phyloP scores from a whole-genome alignment of 352 stramenopile genomes.

The Phytophthora podocarpi region DNA sequence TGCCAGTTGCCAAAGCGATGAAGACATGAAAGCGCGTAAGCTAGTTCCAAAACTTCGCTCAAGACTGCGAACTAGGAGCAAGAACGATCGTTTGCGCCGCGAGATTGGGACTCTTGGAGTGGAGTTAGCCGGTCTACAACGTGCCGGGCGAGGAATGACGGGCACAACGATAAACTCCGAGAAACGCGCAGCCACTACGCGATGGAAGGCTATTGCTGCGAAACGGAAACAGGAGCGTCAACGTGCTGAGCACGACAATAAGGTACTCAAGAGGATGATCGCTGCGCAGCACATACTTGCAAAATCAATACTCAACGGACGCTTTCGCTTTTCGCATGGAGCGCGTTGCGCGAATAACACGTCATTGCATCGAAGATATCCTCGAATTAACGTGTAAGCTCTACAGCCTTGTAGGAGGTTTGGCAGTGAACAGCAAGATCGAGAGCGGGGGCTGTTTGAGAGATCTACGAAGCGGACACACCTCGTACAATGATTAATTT shows the following conservation, averaged over 20 bases:
- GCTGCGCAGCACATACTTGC: constrained; percentile 18
- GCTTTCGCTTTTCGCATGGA: background rate
- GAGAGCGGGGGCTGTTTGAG: too few species aligned
- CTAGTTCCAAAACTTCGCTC: background rate
- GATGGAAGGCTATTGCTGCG: constrained; percentile 6
- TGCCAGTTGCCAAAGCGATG: constrained; percentile 5
- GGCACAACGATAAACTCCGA: too few species aligned
- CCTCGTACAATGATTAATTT: too few species aligned
- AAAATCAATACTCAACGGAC: constrained; percentile 15
- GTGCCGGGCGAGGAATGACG: background rate
- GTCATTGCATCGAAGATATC: background rate
- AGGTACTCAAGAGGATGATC: constrained; percentile 27
- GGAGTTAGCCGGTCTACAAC: constrained; percentile 14
- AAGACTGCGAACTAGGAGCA: background rate
- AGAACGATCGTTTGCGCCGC: constrained; percentile 13
- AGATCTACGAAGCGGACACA: too few species aligned
- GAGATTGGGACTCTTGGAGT: constrained; percentile 15
- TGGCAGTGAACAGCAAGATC: too few species aligned
- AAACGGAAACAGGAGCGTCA: background rate
- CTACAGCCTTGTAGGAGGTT: too few species aligned
- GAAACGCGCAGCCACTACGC: background rate
- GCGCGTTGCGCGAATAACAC: background rate
- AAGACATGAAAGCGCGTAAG: background rate
- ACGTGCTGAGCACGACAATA: constrained; percentile 21
- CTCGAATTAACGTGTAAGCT: constrained; percentile 8